Percentiles rank a stretch among this genome's conserved stretches.
These are phyloP conservation scores for Trametes gibbosa DNA, from an alignment of 768 basidiomycete genomes.

Conservation along the genomic window DNA sequence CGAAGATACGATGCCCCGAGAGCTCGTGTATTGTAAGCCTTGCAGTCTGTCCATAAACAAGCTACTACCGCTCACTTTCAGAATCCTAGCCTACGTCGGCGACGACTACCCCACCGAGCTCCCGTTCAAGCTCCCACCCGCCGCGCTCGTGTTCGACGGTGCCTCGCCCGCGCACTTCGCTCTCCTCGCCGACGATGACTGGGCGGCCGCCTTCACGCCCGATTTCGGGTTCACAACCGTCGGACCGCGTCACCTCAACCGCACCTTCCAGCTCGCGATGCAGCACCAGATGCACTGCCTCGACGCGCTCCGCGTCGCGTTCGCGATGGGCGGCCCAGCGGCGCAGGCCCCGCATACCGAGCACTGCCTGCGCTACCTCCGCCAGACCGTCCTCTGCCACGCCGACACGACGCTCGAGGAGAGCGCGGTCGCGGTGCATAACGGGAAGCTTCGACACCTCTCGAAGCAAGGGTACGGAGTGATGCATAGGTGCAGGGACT, in stretches of 20 bases:
- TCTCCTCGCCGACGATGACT: constrained; percentile 34
- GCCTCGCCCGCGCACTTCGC: constrained; percentile 28
- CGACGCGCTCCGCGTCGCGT: constrained; percentile 23
- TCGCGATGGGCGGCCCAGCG: background rate
- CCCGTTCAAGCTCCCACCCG: constrained; percentile 28
- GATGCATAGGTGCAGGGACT: constrained; percentile 18
- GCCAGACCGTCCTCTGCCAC: constrained; percentile 25
- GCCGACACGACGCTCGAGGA: constrained; percentile 29
- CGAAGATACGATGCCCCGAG: background rate
- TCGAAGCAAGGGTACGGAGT: constrained; percentile 1
- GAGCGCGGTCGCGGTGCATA: background rate
- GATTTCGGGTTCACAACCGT: constrained; percentile 17
- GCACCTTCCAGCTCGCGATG: constrained; percentile 22
- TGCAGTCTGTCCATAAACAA: no score
- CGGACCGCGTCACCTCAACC: constrained; percentile 2
- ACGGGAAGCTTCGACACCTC: background rate
- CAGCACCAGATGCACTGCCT: constrained; percentile 30
- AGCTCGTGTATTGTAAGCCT: background rate
- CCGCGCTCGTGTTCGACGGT: constrained; percentile 26
- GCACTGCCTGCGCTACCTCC: constrained; percentile 29
- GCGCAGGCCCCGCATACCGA: constrained; percentile 17
- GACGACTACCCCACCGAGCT: constrained; percentile 28
- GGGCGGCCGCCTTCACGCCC: constrained; percentile 31
- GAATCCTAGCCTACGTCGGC: constrained; percentile 26
- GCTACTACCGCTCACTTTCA: no score